Conservation (phyloP, 768 basidiomycete genomes). For the Russula dissimulans region DNA sequence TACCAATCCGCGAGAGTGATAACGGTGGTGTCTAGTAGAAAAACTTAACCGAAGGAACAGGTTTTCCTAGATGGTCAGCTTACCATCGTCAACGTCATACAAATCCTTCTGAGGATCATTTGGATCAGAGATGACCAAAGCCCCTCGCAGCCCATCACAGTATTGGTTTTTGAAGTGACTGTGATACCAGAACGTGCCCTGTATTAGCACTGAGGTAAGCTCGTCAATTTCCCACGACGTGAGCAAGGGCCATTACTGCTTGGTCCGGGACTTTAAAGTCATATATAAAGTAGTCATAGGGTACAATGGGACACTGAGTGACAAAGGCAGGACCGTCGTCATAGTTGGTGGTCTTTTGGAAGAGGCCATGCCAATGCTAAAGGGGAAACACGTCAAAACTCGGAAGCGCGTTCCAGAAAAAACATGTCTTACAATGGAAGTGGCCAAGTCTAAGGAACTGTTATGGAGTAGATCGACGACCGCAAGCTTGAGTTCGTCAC, state of each 20-base stretch:
- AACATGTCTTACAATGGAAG: slow-evolving; percentile 9
- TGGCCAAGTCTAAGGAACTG: background rate
- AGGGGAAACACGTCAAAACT: background rate
- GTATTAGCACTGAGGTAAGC: background rate
- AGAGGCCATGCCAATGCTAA: slow-evolving; percentile 21
- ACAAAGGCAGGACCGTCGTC: slow-evolving; percentile 24
- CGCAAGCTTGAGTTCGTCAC: background rate
- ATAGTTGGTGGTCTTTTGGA: slow-evolving; percentile 16
- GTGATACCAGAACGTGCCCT: slow-evolving; percentile 34
- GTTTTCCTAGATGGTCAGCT: background rate
- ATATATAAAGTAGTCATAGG: slow-evolving; percentile 33
- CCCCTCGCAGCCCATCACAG: slow-evolving; percentile 37
- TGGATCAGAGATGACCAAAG: slow-evolving; percentile 27
- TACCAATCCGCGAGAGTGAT: slow-evolving; percentile 40
- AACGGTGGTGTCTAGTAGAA: slow-evolving; percentile 34
- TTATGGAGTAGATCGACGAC: background rate
- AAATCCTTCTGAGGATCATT: slow-evolving; percentile 23
- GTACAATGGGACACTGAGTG: slow-evolving; percentile 35
- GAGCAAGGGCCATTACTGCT: slow-evolving; percentile 17
- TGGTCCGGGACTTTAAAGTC: slow-evolving; percentile 29
- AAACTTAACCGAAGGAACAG: background rate
- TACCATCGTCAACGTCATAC: slow-evolving; percentile 28
- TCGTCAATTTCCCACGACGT: background rate
- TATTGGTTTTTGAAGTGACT: slow-evolving; percentile 34
- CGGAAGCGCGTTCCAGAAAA: background rate